Evolutionary conservation across 108 stramenopile species (phyloP).

Genomic region (Pseudonitzschia multistriata): DNA sequence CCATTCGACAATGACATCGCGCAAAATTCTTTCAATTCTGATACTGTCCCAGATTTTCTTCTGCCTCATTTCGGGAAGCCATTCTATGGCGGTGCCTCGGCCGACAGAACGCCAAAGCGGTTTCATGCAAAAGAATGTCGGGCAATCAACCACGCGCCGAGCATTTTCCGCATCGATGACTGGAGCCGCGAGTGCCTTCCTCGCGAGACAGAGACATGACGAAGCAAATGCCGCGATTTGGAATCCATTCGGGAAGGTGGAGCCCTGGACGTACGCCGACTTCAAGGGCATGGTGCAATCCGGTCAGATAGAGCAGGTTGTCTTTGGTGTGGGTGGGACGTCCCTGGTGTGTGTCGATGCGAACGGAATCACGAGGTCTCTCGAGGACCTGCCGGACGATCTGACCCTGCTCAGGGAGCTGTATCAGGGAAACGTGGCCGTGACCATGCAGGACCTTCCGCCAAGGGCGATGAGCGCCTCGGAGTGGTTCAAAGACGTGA

Average conservation of each 20-base stretch:
- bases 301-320: not conserved
- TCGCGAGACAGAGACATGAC: not conserved
- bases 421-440: not conserved
- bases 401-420: not conserved
- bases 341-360: conserved; percentile 1
- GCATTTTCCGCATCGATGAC: not conserved
- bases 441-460: not conserved
- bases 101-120: not conserved
- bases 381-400: not conserved
- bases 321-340: not conserved
- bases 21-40: not conserved
- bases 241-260: not conserved
- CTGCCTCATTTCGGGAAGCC: not conserved
- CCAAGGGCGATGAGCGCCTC: not conserved
- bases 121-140: not conserved
- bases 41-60: not conserved
- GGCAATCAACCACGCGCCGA: not conserved
- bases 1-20: not conserved
- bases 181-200: not conserved
- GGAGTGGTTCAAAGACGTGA: conserved; percentile 1
- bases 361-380: not conserved
- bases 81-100: not conserved
- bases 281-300: conserved; percentile 3
- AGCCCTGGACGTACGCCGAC: not conserved
- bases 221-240: not conserved